Base-by-base conservation (phyloP, 192 early-diverging fungal species). In the Dispira simplex region DNA sequence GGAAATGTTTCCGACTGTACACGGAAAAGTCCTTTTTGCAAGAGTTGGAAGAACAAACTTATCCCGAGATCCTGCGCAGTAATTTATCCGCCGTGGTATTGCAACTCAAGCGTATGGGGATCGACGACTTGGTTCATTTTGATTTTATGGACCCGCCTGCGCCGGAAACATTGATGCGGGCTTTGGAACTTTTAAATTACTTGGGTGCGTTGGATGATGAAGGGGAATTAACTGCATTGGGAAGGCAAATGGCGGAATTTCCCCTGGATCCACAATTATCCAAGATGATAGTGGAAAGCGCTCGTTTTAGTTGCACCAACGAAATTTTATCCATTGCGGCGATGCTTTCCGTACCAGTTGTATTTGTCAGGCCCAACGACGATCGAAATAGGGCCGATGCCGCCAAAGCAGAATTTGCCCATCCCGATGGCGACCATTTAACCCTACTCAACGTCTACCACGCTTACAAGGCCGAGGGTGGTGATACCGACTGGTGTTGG, bases 71-170 rank as follows among this genome's bases (percentile, higher is more conserved):
- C 67, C 72, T 98, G 68, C 79, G 94, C 64, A 90, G 92, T 70
- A 99, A 99, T 70, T 75, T 99, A 76, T 91, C 93, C 3, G 84
- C 84, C n/a, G 88, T 93, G 18, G 95, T 99, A 12, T 77, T 99
- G 74, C 97, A 98, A 75, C 78, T 98, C 67, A 96, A 96, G 79
- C 95, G 95, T 71, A 79, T 99, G 18, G 92, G 93, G 8, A 90
- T 99, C 71, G 88, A 98, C 68, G 93, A 98, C 72, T 75, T 99
- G 46, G 95, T 98, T 3, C 93, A 99, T 67, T 94, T 99, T 73
- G 97, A 99, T 75, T 96, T 98, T 54, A 97, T 99, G 93, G 97
- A 99, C 65, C 92, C 97, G 18, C 95, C 95, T 65, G 95, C 97
- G 0, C 95, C 95, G 8, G 95, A 98, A 72, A 98, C 95, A 1